phyloP scores from a whole-genome alignment of 2,329 filamentous ascomycete species.

The Fusarium sp. region DNA sequence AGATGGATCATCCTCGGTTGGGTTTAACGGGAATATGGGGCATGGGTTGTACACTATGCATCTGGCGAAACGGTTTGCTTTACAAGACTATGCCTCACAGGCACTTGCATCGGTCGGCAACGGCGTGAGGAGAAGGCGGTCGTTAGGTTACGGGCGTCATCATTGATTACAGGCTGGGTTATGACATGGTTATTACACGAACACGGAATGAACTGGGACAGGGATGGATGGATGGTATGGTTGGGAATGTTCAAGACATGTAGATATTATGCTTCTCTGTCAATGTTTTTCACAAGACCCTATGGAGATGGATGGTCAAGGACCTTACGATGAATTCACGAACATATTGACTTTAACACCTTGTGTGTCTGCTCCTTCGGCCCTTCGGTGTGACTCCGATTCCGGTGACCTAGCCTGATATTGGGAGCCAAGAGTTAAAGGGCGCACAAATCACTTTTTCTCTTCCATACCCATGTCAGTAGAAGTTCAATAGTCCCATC shows the following conservation, averaged over 20 bases:
- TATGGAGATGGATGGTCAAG: neutral
- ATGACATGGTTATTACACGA: conserved; percentile 7
- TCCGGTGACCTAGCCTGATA: conserved; percentile 1
- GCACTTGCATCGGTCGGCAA: conserved; percentile 33
- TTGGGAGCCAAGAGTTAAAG: neutral
- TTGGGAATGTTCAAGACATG: conserved; percentile 8
- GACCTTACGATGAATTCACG: conserved; percentile 29
- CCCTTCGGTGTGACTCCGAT: neutral
- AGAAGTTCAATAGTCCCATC: conserved; percentile 17
- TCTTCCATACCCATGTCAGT: conserved; percentile 5
- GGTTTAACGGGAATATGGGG: conserved; percentile 25
- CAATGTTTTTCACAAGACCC: conserved; percentile 7
- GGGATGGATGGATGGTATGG: neutral
- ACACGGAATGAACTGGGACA: neutral
- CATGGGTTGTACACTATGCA: conserved; percentile 21
- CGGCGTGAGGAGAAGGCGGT: conserved; percentile 22
- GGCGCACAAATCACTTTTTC: conserved; percentile 1
- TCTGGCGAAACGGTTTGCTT: conserved; percentile 18
- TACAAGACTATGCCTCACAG: conserved; percentile 38
- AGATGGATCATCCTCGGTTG: conserved; percentile 21
- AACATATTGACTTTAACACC: conserved; percentile 10
- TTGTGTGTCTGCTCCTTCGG: neutral
- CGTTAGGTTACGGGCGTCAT: conserved; percentile 12
- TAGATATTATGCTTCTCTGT: conserved; percentile 27
- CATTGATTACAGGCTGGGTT: conserved; percentile 12